Evolutionary conservation across 1,139 yeast genomes (phyloP), one percentile per base, ranked within the genome.

Genomic region (Blastobotrys ciferrii): DNA sequence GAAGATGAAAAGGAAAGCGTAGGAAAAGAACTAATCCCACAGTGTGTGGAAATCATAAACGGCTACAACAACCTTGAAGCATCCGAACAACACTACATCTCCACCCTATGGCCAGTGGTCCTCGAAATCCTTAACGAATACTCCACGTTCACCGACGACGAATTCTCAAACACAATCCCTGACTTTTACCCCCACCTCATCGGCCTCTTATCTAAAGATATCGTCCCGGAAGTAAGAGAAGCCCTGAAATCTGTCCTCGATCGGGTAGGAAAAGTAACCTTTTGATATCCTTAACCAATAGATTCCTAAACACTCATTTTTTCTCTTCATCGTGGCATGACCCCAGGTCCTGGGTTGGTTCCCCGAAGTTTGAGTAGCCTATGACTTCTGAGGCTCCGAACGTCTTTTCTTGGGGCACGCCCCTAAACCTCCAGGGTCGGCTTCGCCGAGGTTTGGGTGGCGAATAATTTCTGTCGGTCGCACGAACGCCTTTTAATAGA

Each of bases 51-150:
- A 6, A 83, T 92, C 31, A 76, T 88, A 31, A 77, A 77, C 48
- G 79, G 92, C 50, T 91, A 81, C 65, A 76, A 83, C 32, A 76
- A 77, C 7, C 76, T 89, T 56, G 95, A 87, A 57, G 72, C 79
- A 36, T 80, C 82, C 44, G 75, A 89, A 67, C 87, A 84, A 56
- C 77, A 95, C 58, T 87, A 87, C 64, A 80, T 91, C 36, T 74
- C 79, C 20, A 84, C 95, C 2, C 86, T 97, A 94, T 78, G 86
- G 60, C 98, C 98, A 0, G 97, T 92, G 19, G 87, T 91, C 37
- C 84, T 87, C 38, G 95, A 87, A 61, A 84, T 92, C 31, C 72
- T 84, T 56, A 89, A 85, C 64, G 96, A 96, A 3, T 84, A 84
- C 62, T 77, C 80, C 42, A 87, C 82, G 60, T 76, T 92, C 57